Conservation (phyloP, 2,329 filamentous ascomycete species). For the Apiospora saccharicola region DNA sequence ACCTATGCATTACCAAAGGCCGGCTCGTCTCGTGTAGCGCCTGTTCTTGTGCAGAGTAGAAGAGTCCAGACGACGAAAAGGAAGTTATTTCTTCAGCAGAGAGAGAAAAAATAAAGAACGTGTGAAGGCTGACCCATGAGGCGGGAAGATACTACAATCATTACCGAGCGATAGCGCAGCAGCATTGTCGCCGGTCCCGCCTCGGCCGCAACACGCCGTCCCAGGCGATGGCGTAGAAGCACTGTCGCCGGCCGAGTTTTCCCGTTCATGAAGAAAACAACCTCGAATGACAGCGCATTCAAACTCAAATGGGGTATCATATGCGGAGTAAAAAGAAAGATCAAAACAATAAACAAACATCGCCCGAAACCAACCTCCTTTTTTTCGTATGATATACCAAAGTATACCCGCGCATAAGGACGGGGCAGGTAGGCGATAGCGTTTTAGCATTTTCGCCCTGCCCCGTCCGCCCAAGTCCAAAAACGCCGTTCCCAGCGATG, state of each 20-base stretch:
- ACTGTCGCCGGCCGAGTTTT: constrained; percentile 50
- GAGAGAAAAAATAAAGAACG: constrained; percentile 32
- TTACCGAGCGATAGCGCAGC: constrained; percentile 57
- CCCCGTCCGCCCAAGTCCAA: constrained; percentile 31
- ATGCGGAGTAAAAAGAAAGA: constrained; percentile 38
- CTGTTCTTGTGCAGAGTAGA: too few relatives aligned
- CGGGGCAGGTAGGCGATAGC: constrained; percentile 44
- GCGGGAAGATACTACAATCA: constrained; percentile 31
- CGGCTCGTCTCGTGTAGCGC: background rate
- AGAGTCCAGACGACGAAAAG: constrained; percentile 11
- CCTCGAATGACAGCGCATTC: constrained; percentile 58
- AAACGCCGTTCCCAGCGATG: constrained; percentile 44
- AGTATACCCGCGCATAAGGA: constrained; percentile 30
- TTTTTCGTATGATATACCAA: constrained; percentile 1
- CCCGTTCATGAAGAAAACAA: constrained; percentile 32
- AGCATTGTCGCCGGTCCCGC: constrained; percentile 58
- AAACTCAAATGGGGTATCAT: constrained; percentile 65
- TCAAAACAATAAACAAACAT: constrained; percentile 30
- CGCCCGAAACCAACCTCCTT: background rate
- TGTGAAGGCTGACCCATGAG: constrained; percentile 47
- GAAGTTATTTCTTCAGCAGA: constrained; percentile 3
- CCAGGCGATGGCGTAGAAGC: constrained; percentile 56
- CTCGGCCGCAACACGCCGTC: constrained; percentile 55
- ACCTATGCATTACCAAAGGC: background rate
- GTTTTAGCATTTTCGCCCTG: constrained; percentile 48